Evolutionary conservation across 257 asterid genomes (phyloP).

Genomic region (Anisodus tanguticus): DNA sequence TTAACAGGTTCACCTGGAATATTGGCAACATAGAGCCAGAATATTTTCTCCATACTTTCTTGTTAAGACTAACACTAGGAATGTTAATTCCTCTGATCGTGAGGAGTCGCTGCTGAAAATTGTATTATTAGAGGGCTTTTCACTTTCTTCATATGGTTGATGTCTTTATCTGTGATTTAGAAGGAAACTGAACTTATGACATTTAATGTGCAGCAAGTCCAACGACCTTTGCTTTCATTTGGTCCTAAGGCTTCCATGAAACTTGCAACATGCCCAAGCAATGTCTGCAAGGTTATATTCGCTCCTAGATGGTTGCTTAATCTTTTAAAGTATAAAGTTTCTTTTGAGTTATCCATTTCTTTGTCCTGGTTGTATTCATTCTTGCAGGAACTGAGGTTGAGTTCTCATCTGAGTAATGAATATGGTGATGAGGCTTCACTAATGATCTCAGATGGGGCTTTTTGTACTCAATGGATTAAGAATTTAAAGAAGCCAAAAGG

Average conservation of each 20-base stretch:
- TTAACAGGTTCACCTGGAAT: background rate
- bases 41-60: background rate
- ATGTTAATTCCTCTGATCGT: slow-evolving; percentile 16
- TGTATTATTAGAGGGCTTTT: slow-evolving; percentile 20
- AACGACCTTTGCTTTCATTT: slow-evolving; percentile 86
- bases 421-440: slow-evolving; percentile 73
- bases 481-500: slow-evolving; percentile 64
- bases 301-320: slow-evolving; percentile 28
- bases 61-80: slow-evolving; percentile 1
- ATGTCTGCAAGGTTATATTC: slow-evolving; percentile 80
- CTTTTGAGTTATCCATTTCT: slow-evolving; percentile 30
- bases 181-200: slow-evolving; percentile 30
- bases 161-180: background rate
- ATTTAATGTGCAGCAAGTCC: slow-evolving; percentile 80
- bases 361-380: slow-evolving; percentile 33
- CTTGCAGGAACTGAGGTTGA: slow-evolving; percentile 75
- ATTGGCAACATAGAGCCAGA: slow-evolving; percentile 17
- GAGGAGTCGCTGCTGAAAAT: slow-evolving; percentile 3
- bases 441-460: slow-evolving; percentile 76
- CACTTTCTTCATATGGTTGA: background rate
- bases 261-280: slow-evolving; percentile 73
- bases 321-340: slow-evolving; percentile 25
- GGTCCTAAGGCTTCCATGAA: slow-evolving; percentile 91
- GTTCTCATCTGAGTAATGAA: slow-evolving; percentile 76
- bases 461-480: slow-evolving; percentile 81